phyloP scores from a whole-genome alignment of 2,329 filamentous ascomycete species.

The Fusarium solani-melongenae region DNA sequence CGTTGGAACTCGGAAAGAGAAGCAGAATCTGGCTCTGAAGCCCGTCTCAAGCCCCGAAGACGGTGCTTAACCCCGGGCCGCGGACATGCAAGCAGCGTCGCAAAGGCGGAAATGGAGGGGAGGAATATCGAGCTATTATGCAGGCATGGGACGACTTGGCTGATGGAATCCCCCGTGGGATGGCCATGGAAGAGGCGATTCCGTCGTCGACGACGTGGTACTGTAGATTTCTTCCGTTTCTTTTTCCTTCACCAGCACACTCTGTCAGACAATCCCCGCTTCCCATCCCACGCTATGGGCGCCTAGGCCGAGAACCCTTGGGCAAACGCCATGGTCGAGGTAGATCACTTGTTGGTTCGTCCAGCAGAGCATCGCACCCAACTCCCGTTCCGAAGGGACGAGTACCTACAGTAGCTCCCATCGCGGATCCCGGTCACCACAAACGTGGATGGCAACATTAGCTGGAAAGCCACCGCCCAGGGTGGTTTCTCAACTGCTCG shows the following conservation, averaged over 20 bases:
- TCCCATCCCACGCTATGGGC: neutral
- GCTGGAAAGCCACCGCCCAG: neutral
- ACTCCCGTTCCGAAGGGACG: slow-evolving; percentile 3
- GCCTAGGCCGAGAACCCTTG: slow-evolving; percentile 15
- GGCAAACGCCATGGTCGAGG: slow-evolving; percentile 11
- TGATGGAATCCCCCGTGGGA: slow-evolving; percentile 27
- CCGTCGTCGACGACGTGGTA: neutral
- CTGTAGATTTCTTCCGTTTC: neutral
- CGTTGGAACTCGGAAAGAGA: neutral
- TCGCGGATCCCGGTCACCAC: slow-evolving; percentile 4
- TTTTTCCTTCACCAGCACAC: neutral
- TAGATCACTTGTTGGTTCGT: slow-evolving; percentile 23
- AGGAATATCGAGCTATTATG: slow-evolving; percentile 30
- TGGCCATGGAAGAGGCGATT: slow-evolving; percentile 29
- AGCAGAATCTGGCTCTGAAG: slow-evolving; percentile 11
- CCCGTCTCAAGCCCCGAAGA: slow-evolving; percentile 16
- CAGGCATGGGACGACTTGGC: slow-evolving; percentile 36
- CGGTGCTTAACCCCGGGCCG: slow-evolving; percentile 20
- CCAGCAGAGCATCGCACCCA: slow-evolving; percentile 10
- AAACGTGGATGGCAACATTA: neutral
- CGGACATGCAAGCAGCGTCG: slow-evolving; percentile 17
- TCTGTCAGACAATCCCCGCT: slow-evolving; percentile 21
- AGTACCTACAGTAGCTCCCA: slow-evolving; percentile 26
- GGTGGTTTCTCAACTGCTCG: neutral
- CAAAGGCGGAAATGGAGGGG: slow-evolving; percentile 1